Percentiles rank a stretch among this genome's conserved stretches.
Evolutionary conservation across 805 yeast genomes (phyloP).

Genomic region (Kluyveromyces wickerhamii): DNA sequence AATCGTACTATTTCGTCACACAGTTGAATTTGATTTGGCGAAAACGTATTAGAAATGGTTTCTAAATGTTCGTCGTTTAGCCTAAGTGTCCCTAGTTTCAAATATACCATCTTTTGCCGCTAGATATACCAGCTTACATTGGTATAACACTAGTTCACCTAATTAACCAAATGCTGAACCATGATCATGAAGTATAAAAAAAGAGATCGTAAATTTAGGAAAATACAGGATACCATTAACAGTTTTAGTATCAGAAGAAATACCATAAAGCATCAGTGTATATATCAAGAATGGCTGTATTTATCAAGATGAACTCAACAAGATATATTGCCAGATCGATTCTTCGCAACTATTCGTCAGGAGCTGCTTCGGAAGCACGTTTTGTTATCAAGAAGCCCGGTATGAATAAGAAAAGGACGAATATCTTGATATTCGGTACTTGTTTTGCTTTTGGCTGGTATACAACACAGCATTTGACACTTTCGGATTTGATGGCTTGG

Average conservation of each 20-base stretch:
- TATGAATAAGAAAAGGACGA: slow-evolving; percentile 17
- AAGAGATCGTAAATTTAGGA: no score
- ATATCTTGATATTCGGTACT: slow-evolving; percentile 22
- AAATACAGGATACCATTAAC: no score
- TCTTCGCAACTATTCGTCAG: background rate
- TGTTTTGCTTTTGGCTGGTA: slow-evolving; percentile 27
- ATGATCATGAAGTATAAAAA: no score
- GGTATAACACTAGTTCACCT: no score
- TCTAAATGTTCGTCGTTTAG: slow-evolving; percentile 17
- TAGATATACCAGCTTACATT: no score
- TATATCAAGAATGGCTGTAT: no score
- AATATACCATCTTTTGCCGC: slow-evolving; percentile 12
- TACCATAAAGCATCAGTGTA: no score
- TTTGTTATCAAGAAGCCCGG: slow-evolving; percentile 5
- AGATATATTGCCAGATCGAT: background rate
- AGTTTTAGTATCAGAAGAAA: no score
- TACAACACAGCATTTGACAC: slow-evolving; percentile 28
- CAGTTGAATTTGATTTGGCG: slow-evolving; percentile 53
- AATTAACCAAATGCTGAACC: no score
- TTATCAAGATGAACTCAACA: background rate
- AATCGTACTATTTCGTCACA: slow-evolving; percentile 52
- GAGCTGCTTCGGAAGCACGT: background rate
- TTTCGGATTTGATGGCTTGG: slow-evolving; percentile 29
- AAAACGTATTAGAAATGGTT: slow-evolving; percentile 13
- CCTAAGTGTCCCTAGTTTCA: slow-evolving; percentile 19